phyloP scores from a whole-genome alignment of 257 asterid species.

The Petunia secreta region DNA sequence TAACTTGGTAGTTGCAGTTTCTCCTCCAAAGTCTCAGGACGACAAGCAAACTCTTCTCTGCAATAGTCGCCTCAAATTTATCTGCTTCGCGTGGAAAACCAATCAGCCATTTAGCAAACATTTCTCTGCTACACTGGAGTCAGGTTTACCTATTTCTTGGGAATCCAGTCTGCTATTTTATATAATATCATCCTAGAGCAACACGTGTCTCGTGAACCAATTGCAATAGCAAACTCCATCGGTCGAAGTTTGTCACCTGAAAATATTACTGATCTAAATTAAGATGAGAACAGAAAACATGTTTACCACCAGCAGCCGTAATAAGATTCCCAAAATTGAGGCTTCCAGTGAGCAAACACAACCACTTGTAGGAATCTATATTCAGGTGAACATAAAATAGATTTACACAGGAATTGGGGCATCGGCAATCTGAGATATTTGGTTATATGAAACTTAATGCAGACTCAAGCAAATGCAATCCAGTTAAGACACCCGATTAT shows the following conservation, averaged over 20 bases:
- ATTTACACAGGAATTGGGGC: not conserved
- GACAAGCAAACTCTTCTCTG: not conserved
- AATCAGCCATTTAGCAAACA: not conserved
- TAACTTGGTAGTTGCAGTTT: conserved; percentile 2
- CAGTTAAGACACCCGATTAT: not conserved
- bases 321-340: not conserved
- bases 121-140: not conserved
- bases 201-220: not conserved
- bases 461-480: not conserved
- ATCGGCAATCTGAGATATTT: not conserved
- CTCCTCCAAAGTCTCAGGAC: not conserved
- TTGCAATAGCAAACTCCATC: not conserved
- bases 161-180: not conserved
- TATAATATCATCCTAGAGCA: not conserved
- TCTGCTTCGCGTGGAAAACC: not conserved
- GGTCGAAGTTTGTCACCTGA: not conserved
- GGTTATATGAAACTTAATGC: conserved; percentile 1
- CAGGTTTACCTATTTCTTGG: not conserved
- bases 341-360: conserved; percentile 14
- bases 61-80: not conserved
- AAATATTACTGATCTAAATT: not conserved
- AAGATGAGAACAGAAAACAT: not conserved
- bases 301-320: conserved; percentile 3
- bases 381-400: not conserved
- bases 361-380: not conserved